Conservation (phyloP, 257 asterid genomes). For the Solanum sejunctum region DNA sequence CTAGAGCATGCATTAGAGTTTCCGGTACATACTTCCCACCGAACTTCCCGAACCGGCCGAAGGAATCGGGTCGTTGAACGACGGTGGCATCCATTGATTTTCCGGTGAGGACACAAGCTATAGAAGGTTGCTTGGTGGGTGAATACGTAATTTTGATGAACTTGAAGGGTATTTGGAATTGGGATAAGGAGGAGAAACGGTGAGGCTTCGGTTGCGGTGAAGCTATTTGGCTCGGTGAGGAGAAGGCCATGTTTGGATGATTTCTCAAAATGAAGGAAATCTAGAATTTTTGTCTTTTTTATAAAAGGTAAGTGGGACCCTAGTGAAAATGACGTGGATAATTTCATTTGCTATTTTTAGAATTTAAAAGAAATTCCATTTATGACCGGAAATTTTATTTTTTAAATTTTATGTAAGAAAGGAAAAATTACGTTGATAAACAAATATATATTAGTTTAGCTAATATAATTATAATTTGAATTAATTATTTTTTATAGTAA, state of each 20-base stretch:
- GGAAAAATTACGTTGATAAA: too few species aligned
- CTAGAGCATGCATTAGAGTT: slow-evolving; percentile 76
- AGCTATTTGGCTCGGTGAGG: neutral
- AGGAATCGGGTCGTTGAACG: slow-evolving; percentile 65
- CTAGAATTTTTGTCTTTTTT: neutral
- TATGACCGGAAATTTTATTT: too few species aligned
- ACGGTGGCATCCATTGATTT: slow-evolving; percentile 19
- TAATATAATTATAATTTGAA: too few species aligned
- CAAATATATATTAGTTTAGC: too few species aligned
- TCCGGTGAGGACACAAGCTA: slow-evolving; percentile 21
- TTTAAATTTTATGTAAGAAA: too few species aligned
- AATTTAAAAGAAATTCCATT: too few species aligned
- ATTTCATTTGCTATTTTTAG: neutral
- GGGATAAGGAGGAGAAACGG: slow-evolving; percentile 17
- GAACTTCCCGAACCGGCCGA: slow-evolving; percentile 75
- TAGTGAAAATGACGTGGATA: neutral
- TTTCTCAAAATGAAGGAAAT: neutral
- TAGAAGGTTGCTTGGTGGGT: slow-evolving; percentile 8
- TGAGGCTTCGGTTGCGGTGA: slow-evolving; percentile 13
- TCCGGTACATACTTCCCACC: slow-evolving; percentile 94
- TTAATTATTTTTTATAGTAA: too few species aligned
- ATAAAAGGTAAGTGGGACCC: neutral
- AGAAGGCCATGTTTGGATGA: slow-evolving; percentile 9
- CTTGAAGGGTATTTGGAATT: slow-evolving; percentile 6
- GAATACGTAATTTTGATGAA: slow-evolving; percentile 2